Conservation (phyloP, 2,329 filamentous ascomycete species). For the Endoconidiophora laricicola region DNA sequence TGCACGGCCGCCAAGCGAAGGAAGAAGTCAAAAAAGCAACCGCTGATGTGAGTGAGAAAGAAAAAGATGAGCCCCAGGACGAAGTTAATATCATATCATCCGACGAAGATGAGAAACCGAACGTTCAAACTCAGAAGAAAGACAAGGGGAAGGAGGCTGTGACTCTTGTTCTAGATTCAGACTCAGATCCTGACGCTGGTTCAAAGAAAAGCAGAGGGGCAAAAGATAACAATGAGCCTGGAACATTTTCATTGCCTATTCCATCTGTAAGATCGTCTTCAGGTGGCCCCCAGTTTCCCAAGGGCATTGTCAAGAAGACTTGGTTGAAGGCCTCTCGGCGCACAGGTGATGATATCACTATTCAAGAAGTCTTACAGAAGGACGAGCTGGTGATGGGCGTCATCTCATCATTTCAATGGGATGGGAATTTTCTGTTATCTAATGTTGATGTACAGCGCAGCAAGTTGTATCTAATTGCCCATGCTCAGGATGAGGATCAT, state of each 20-base stretch:
- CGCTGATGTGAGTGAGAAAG: too few relatives aligned
- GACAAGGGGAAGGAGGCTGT: not conserved
- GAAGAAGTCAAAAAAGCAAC: too few relatives aligned
- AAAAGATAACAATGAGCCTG: not conserved
- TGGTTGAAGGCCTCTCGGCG: conserved; percentile 50
- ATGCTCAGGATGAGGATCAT: conserved; percentile 34
- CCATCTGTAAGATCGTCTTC: not conserved
- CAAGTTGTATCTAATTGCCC: conserved; percentile 44
- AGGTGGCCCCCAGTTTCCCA: conserved; percentile 23
- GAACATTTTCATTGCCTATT: too few relatives aligned
- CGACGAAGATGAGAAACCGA: too few relatives aligned
- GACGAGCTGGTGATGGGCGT: conserved; percentile 57
- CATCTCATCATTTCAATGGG: conserved; percentile 75
- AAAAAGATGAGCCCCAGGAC: too few relatives aligned
- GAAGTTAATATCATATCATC: too few relatives aligned
- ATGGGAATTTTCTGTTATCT: conserved; percentile 59
- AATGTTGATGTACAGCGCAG: conserved; percentile 49
- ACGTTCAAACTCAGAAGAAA: too few relatives aligned
- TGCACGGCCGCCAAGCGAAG: too few relatives aligned
- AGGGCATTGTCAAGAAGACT: conserved; percentile 65
- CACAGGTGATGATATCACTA: conserved; percentile 56
- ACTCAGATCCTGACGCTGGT: not conserved
- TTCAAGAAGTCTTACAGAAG: conserved; percentile 73
- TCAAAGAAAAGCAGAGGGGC: not conserved
- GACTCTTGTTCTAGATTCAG: conserved; percentile 4